These are phyloP conservation scores for Wolfiporia cocos DNA, from an alignment of 1,284 basidiomycete genomes.

Conservation along the genomic window DNA sequence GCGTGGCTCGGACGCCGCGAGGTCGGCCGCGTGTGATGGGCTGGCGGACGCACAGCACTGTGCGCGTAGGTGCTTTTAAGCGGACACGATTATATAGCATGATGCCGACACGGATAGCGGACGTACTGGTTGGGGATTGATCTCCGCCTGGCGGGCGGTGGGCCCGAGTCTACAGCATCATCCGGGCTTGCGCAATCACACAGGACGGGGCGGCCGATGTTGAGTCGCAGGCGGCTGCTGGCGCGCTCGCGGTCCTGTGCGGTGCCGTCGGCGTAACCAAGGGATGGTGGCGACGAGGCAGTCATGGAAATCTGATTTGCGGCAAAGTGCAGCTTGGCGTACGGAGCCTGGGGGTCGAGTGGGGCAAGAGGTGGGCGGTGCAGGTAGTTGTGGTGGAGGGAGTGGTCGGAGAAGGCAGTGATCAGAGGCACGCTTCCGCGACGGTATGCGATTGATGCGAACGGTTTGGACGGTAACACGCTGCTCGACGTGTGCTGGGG, in stretches of 20 bases:
- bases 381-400: conserved; percentile 6
- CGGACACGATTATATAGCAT: conserved; percentile 3
- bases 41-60: conserved; percentile 17
- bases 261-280: conserved; percentile 21
- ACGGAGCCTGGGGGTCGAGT: conserved; percentile 22
- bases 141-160: conserved; percentile 18
- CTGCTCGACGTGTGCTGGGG: conserved; percentile 8
- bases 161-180: conserved; percentile 16
- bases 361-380: conserved; percentile 25
- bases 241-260: conserved; percentile 17
- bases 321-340: conserved; percentile 10
- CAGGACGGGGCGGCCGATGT: conserved; percentile 22
- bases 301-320: conserved; percentile 25
- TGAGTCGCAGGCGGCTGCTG: conserved; percentile 17
- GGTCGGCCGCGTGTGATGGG: conserved; percentile 12
- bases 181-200: conserved; percentile 13
- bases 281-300: conserved; percentile 19
- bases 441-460: conserved; percentile 15
- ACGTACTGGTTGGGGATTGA: conserved; percentile 27
- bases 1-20: conserved; percentile 22
- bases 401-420: conserved; percentile 7
- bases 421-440: conserved; percentile 17
- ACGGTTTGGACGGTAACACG: conserved; percentile 9
- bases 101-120: conserved; percentile 1
- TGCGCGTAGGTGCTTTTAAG: conserved; percentile 11